These are phyloP conservation scores for Chamaenerion angustifolium DNA, from an alignment of 345 rosid species.

Conservation along the genomic window DNA sequence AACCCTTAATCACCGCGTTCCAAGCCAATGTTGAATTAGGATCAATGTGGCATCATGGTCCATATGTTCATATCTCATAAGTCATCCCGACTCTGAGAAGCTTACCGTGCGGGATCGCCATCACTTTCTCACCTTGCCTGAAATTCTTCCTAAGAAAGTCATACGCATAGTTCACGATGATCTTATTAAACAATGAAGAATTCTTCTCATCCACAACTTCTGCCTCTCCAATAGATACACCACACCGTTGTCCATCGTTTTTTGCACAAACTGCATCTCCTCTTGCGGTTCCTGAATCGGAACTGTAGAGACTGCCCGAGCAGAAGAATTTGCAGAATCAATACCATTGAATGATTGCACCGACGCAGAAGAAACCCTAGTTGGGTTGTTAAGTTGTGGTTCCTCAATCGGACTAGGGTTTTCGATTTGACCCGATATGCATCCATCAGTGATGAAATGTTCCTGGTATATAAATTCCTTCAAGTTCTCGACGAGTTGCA, in stretches of 20 bases:
- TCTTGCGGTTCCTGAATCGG: conserved; percentile 52
- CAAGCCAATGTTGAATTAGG: too few relatives aligned
- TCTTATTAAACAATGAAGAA: conserved; percentile 46
- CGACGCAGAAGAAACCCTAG: too few relatives aligned
- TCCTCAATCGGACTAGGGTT: too few relatives aligned
- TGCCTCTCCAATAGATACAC: conserved; percentile 53
- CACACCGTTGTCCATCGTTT: conserved; percentile 46
- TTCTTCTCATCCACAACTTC: conserved; percentile 34
- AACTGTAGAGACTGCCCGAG: conserved; percentile 27
- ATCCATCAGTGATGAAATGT: conserved; percentile 1
- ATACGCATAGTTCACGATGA: conserved; percentile 38
- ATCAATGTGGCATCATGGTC: too few relatives aligned
- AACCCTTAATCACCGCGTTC: too few relatives aligned
- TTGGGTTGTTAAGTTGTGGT: too few relatives aligned
- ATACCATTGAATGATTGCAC: neutral
- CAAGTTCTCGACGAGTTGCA: conserved; percentile 76
- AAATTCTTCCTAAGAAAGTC: conserved; percentile 51
- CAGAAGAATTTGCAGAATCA: conserved; percentile 23
- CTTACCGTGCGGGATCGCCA: conserved; percentile 44
- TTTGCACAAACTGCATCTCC: conserved; percentile 43
- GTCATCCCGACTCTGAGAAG: conserved; percentile 81
- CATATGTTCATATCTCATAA: conserved; percentile 61
- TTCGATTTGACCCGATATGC: too few relatives aligned
- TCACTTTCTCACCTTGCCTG: conserved; percentile 38
- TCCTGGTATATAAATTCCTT: too few relatives aligned